Conservation (phyloP, 1,284 basidiomycete species). For the Inonotus hispidus region DNA sequence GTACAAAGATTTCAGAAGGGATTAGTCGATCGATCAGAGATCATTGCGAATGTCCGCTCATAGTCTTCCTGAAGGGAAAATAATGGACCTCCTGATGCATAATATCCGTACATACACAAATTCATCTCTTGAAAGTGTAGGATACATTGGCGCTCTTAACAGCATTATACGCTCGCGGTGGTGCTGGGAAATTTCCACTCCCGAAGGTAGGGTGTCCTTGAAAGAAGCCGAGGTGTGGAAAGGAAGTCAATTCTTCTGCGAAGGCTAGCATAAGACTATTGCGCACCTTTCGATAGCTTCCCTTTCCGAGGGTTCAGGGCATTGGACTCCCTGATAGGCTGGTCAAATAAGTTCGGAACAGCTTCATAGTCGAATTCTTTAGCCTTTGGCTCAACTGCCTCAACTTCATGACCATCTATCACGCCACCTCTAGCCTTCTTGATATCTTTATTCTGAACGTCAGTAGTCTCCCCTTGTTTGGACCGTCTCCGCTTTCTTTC, state of each 20-base stretch:
- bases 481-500: conserved; percentile 58
- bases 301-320: conserved; percentile 41
- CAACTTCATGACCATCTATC: conserved; percentile 18
- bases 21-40: neutral
- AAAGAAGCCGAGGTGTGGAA: neutral
- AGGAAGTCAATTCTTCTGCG: neutral
- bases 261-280: neutral
- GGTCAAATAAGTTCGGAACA: conserved; percentile 76
- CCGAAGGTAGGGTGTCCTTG: conserved; percentile 32
- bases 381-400: conserved; percentile 23
- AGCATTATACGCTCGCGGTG: conserved; percentile 63
- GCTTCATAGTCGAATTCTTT: conserved; percentile 71
- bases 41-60: neutral
- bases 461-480: conserved; percentile 23
- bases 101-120: neutral
- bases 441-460: conserved; percentile 16
- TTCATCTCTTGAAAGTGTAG: conserved; percentile 54
- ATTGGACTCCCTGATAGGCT: conserved; percentile 32
- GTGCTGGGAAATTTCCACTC: conserved; percentile 59
- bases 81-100: neutral
- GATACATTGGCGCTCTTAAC: conserved; percentile 67
- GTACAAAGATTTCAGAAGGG: neutral
- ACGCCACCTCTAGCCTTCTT: conserved; percentile 24
- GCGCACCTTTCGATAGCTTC: conserved; percentile 39
- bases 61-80: neutral